These are phyloP conservation scores for Elaeis guineensis DNA, from an alignment of 176 grass and related monocot species.

Conservation along the genomic window DNA sequence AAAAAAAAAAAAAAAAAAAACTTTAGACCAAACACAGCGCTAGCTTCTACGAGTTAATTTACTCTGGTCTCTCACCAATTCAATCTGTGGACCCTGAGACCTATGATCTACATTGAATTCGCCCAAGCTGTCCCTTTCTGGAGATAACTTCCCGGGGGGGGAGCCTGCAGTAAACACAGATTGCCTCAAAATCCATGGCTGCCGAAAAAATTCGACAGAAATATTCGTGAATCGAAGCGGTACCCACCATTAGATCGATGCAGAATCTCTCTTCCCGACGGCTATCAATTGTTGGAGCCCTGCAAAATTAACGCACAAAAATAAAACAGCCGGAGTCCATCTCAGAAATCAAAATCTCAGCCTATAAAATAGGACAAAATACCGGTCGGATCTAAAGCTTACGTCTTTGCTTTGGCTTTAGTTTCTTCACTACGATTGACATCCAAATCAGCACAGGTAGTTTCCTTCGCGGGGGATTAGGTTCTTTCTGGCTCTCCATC, in stretches of 20 bases:
- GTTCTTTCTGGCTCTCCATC: constrained; percentile 39
- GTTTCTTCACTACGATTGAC: constrained; percentile 39
- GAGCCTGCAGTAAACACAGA: constrained; percentile 42
- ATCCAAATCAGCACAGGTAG: constrained; percentile 27
- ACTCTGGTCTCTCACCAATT: constrained; percentile 41
- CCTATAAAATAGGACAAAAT: constrained; percentile 8
- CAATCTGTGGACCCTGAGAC: constrained; percentile 54
- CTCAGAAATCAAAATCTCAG: not conserved
- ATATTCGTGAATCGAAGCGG: constrained; percentile 14
- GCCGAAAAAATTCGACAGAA: constrained; percentile 48
- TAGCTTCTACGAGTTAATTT: not conserved
- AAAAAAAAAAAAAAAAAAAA: not conserved
- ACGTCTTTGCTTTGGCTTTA: constrained; percentile 68
- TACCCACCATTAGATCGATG: constrained; percentile 99
- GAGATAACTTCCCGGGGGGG: constrained; percentile 97
- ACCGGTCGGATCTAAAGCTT: constrained; percentile 28
- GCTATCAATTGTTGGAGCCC: constrained; percentile 58
- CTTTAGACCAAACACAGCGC: not conserved
- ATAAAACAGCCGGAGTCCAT: constrained; percentile 7
- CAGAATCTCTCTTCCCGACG: constrained; percentile 76
- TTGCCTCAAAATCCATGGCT: not conserved
- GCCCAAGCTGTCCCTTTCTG: constrained; percentile 65
- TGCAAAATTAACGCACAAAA: constrained; percentile 28
- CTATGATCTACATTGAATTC: constrained; percentile 66
- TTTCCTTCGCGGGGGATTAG: constrained; percentile 31